phyloP scores from a whole-genome alignment of 129 eudicot species.

The Chrysanthemum makinoi region DNA sequence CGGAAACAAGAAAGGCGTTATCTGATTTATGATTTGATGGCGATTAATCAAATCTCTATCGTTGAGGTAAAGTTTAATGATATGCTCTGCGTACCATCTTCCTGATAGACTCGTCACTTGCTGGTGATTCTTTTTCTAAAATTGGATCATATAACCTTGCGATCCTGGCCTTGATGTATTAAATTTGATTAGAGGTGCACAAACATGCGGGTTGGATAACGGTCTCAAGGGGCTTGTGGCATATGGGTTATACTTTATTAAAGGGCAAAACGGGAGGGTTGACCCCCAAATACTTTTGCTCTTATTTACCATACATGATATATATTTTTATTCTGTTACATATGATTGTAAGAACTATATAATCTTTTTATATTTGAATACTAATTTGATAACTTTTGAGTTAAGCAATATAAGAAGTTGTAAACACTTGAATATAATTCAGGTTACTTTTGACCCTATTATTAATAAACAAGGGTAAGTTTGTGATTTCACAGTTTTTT shows the following conservation, averaged over 20 bases:
- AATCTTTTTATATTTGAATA: too few relatives aligned
- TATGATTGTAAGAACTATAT: too few relatives aligned
- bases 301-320: too few relatives aligned
- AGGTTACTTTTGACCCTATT: neutral
- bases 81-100: neutral
- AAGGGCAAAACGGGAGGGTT: too few relatives aligned
- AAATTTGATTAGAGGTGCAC: neutral
- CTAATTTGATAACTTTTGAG: too few relatives aligned
- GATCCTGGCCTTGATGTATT: neutral
- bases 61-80: conserved; percentile 56
- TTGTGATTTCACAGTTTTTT: too few relatives aligned
- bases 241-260: too few relatives aligned
- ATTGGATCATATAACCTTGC: neutral
- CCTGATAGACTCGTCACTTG: neutral
- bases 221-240: too few relatives aligned
- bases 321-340: too few relatives aligned
- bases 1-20: conserved; percentile 96
- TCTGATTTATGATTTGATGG: conserved; percentile 95
- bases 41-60: conserved; percentile 66
- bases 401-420: neutral
- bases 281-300: too few relatives aligned
- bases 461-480: too few relatives aligned
- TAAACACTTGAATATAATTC: neutral
- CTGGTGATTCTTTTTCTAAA: neutral
- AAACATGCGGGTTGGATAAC: too few relatives aligned